phyloP scores from a whole-genome alignment of 495 filamentous ascomycete genomes.

The Massariosphaeria phaeospora region DNA sequence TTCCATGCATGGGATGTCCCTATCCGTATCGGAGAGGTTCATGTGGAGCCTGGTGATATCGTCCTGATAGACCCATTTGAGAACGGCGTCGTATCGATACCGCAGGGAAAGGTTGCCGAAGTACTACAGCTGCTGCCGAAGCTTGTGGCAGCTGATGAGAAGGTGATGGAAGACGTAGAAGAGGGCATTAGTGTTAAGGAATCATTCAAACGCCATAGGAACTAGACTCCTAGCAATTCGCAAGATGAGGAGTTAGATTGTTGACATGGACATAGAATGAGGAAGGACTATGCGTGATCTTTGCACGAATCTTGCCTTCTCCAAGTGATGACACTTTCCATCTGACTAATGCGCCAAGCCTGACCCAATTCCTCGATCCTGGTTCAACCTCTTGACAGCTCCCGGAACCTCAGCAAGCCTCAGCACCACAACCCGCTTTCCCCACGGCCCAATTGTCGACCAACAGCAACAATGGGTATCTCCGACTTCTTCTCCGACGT shows the following conservation, averaged over 20 bases:
- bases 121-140: slow-evolving; percentile 46
- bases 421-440: slow-evolving; percentile 1
- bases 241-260: too few species aligned
- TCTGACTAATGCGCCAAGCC: not conserved
- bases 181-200: slow-evolving; percentile 54
- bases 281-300: too few species aligned
- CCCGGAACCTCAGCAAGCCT: slow-evolving; percentile 1
- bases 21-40: slow-evolving; percentile 49
- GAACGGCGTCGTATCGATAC: slow-evolving; percentile 58
- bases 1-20: slow-evolving; percentile 52
- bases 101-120: slow-evolving; percentile 40
- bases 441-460: slow-evolving; percentile 14
- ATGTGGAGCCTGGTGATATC: slow-evolving; percentile 54
- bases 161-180: slow-evolving; percentile 55
- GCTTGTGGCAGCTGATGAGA: slow-evolving; percentile 56
- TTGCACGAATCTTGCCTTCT: too few species aligned
- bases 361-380: not conserved
- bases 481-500: slow-evolving; percentile 26
- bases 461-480: slow-evolving; percentile 25
- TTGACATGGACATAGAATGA: too few species aligned
- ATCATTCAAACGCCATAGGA: slow-evolving; percentile 48
- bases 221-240: too few species aligned
- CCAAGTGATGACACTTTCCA: slow-evolving; percentile 2
- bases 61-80: slow-evolving; percentile 58
- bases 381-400: not conserved